Conservation (phyloP, 2,329 filamentous ascomycete genomes). For the Ilyonectria sp. region DNA sequence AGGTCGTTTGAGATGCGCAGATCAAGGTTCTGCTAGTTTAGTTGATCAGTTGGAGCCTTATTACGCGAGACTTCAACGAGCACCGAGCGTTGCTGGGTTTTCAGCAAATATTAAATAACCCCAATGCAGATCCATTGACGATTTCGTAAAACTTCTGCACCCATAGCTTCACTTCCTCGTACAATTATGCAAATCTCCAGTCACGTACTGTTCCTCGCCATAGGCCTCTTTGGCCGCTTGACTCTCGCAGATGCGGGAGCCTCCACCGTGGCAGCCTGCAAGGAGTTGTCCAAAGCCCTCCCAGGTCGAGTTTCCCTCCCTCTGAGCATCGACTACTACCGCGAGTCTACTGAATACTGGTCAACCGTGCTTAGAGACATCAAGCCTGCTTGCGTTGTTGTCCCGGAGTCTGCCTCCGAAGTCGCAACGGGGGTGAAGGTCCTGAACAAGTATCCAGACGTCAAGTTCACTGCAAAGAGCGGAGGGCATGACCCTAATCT, state of each 20-base stretch:
- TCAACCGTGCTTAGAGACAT: slow-evolving; percentile 49
- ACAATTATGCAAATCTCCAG: not conserved
- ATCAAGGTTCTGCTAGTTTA: too few species aligned
- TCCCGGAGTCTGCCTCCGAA: slow-evolving; percentile 51
- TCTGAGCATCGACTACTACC: slow-evolving; percentile 4
- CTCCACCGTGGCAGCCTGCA: slow-evolving; percentile 11
- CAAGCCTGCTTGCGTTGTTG: slow-evolving; percentile 54
- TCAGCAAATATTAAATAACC: too few species aligned
- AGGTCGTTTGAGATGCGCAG: not conserved
- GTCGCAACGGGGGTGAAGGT: slow-evolving; percentile 52
- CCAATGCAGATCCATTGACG: too few species aligned
- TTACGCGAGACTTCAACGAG: too few species aligned
- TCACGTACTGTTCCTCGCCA: not conserved
- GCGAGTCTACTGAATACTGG: slow-evolving; percentile 49
- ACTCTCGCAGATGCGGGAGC: not conserved
- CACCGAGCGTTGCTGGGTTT: too few species aligned
- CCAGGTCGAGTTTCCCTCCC: slow-evolving; percentile 16
- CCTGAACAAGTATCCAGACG: slow-evolving; percentile 50
- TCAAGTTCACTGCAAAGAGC: slow-evolving; percentile 55
- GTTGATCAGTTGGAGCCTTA: too few species aligned
- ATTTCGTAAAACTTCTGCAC: too few species aligned
- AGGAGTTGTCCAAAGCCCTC: slow-evolving; percentile 12
- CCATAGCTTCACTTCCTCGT: too few species aligned
- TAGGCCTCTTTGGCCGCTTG: not conserved
- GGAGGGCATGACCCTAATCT: slow-evolving; percentile 58